Evolutionary conservation across 2,329 filamentous ascomycete species (phyloP), one percentile per base, ranked within the genome.

Genomic region (Cladophialophora carrionii): DNA sequence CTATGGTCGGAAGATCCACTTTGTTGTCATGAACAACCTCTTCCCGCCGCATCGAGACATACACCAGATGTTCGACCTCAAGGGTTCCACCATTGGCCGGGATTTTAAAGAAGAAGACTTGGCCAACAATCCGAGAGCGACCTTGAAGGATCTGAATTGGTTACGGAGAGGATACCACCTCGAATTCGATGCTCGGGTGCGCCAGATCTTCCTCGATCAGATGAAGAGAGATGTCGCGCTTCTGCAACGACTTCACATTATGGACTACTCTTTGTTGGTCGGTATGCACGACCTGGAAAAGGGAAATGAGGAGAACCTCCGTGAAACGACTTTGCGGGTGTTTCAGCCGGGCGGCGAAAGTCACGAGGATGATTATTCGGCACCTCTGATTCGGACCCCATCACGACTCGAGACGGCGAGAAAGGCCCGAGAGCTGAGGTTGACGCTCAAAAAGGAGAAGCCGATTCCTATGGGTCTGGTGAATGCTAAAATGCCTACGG

Each of bases 11-110:
- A 99, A 99, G 81, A 97, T 98, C 62, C 95, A 99, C 78, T 99
- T 99, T 73, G 95, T 99, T 66, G 93, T 99, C 75, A 99, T 99
- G 95, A 99, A 99, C 82, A 99, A 99, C 77, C 85, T 99, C 17
- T 99, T 99, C 74, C 95, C 95, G 12, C 94, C 95, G 6, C 95
- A 99, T 79, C 87, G 94, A 71, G 95, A 99, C 77, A 98, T 99
- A 66, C 95, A 99, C 79, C 88, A 92, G 74, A 99, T 93, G 2
- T 99, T 96, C 74, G 95, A 99, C 77, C 78, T 99, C 71, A 99
- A 99, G 79, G 95, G 95, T 8, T 98, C 95, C 6, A 98, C 94
- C 0, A 87, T 98, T 71, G 95, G 95, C 14, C 87, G 95, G 74
- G 92, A 98, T 76, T 94, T 95, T 76, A 89, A 83, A 72, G 95